phyloP scores from a whole-genome alignment of 2,329 filamentous ascomycete species.

The Penicillium crustosum region DNA sequence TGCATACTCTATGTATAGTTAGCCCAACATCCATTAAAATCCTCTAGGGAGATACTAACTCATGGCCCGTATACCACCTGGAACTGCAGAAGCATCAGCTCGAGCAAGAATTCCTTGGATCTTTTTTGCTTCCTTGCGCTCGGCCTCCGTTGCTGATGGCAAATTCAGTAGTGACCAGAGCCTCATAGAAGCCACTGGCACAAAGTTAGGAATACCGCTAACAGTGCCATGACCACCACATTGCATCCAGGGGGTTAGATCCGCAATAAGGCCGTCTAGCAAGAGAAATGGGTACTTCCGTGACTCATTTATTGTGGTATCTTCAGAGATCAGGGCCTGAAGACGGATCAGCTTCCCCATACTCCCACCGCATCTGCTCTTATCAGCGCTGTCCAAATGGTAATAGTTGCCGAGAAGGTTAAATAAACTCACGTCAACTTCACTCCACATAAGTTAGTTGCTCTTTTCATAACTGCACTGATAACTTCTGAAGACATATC shows the following conservation, averaged over 20 bases:
- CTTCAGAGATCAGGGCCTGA: neutral
- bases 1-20: neutral
- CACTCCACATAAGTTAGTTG: neutral
- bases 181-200: conserved; percentile 23
- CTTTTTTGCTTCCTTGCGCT: neutral
- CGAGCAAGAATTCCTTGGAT: neutral
- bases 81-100: neutral
- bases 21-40: neutral
- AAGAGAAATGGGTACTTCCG: neutral
- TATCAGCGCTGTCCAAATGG: neutral
- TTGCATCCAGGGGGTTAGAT: conserved; percentile 27
- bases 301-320: neutral
- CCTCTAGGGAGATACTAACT: neutral
- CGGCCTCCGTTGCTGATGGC: neutral
- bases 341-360: neutral
- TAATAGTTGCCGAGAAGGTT: neutral
- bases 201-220: conserved; percentile 28
- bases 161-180: conserved; percentile 24
- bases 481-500: neutral
- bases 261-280: conserved; percentile 26
- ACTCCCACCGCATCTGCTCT: neutral
- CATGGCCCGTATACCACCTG: neutral
- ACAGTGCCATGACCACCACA: conserved; percentile 28
- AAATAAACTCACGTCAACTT: neutral
- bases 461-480: neutral